Base-by-base conservation (phyloP, 2,329 filamentous ascomycete species). In the Beauveria caledonica region DNA sequence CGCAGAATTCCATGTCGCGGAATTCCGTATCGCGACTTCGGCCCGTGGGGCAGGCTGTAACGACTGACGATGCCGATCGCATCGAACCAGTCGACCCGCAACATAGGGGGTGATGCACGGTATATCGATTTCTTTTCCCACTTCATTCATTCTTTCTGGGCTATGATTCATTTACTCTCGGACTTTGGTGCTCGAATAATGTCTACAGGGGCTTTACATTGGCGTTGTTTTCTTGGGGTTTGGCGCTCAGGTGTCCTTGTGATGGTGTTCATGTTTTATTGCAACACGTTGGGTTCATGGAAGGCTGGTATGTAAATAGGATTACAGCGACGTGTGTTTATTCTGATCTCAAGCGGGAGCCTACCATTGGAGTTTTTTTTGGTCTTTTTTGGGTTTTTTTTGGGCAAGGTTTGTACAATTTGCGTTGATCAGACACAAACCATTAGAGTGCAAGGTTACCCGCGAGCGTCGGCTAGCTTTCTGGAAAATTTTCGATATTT, bases 1-100 rank as follows among this genome's bases (percentile, higher is more conserved):
- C 72, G 19, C 67, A 70, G 40, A 72, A 73, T 23, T 66, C 66
- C 15, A 65, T 68, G 2, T 57, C 46, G 19, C 67, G 71, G 39
- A 73, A 73, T 23, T 66, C 66, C 17, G 66, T 68, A 1, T 57
- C 46, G 15, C 59, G 59, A 6, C 52, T 53, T 9, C 40, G 49
- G 10, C 49, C 29, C 8, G 42, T 60, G 8, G 49, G 58, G 21
- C 49, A 60, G 49, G 58, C 49, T 9, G 8, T 53, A 7, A 46
- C 58, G 15, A 39, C 49, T 5, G 42, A 60, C 5, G 58, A 58
- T 9, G 45, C 17, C 2, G 55, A 59, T 25, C 48, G 57, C 46
- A 59, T 59, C 25, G 21, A 39, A 17, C 48, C 57, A 3, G 39
- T 39, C 27, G n/a, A 25, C 8, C 5, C 57, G 5, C 33, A 52